A percentile compares a stretch with the other conserved stretches of the same genome.
phyloP scores from a whole-genome alignment of 495 filamentous ascomycete genomes.

The Extremus antarcticus region DNA sequence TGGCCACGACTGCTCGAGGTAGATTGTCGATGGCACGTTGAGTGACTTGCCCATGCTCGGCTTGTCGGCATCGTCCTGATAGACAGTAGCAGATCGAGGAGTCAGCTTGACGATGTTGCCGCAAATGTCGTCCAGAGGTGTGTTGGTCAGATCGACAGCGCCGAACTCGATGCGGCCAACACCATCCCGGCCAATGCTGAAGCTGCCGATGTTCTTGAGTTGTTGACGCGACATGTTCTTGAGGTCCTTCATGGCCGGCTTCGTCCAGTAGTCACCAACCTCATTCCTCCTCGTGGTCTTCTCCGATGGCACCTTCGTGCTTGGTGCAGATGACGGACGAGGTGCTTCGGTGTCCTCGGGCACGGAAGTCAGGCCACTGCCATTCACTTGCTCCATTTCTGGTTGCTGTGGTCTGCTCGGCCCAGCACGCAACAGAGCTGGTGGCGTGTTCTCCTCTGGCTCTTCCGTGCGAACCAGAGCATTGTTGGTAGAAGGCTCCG shows the following conservation, averaged over 20 bases:
- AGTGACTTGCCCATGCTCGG: conserved; percentile 73
- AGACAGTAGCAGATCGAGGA: conserved; percentile 73
- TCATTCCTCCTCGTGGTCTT: conserved; percentile 37
- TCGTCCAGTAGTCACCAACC: conserved; percentile 76
- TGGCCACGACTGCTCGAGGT: conserved; percentile 83
- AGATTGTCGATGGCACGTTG: conserved; percentile 79
- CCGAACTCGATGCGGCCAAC: conserved; percentile 74
- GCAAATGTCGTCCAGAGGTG: conserved; percentile 62
- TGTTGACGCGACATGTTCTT: conserved; percentile 61
- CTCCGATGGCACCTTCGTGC: conserved; percentile 4
- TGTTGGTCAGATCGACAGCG: conserved; percentile 63
- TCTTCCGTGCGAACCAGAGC: conserved; percentile 17
- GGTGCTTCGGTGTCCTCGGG: conserved; percentile 48
- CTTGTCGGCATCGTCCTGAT: conserved; percentile 62
- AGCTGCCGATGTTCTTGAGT: conserved; percentile 55
- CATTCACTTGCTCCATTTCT: conserved; percentile 63
- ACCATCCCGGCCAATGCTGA: conserved; percentile 70
- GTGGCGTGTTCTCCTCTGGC: conserved; percentile 22
- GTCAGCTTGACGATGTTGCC: conserved; percentile 61
- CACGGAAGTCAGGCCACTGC: conserved; percentile 61
- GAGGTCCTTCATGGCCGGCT: conserved; percentile 58
- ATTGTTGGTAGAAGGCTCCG: background rate
- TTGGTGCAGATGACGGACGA: conserved; percentile 24
- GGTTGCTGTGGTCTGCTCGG: conserved; percentile 46
- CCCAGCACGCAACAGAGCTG: conserved; percentile 22